Conservation (phyloP, 352 stramenopile genomes). For the Phytophthora kernoviae region DNA sequence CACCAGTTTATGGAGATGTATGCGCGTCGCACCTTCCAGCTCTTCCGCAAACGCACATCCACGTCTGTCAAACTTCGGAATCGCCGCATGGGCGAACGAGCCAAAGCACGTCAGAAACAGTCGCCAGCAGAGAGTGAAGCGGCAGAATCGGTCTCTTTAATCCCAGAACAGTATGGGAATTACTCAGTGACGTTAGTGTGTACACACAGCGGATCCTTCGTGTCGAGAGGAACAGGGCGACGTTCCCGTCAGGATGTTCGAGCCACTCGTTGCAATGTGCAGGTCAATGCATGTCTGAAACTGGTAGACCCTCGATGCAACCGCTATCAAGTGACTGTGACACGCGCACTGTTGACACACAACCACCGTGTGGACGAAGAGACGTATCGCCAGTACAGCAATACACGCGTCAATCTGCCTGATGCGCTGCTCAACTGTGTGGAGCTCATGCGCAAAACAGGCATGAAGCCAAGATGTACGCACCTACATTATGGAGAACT, state of each 20-base stretch:
- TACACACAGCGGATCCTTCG: constrained; percentile 41
- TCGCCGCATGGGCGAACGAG: constrained; percentile 26
- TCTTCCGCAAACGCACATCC: constrained; percentile 48
- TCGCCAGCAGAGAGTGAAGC: neutral
- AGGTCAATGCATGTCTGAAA: constrained; percentile 45
- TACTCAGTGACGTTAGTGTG: constrained; percentile 47
- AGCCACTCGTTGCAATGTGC: constrained; percentile 34
- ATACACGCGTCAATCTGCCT: constrained; percentile 33
- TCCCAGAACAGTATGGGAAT: constrained; percentile 39
- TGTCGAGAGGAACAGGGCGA: constrained; percentile 34
- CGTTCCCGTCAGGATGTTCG: constrained; percentile 38
- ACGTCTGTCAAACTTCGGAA: constrained; percentile 42
- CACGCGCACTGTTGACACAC: constrained; percentile 33
- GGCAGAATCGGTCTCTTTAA: constrained; percentile 17
- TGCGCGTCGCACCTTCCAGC: constrained; percentile 33
- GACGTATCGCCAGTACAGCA: constrained; percentile 43
- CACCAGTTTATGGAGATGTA: constrained; percentile 36
- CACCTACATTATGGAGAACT: constrained; percentile 38
- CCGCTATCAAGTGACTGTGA: constrained; percentile 36
- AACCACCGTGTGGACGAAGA: constrained; percentile 41
- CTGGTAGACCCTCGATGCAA: constrained; percentile 29
- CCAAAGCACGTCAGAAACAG: constrained; percentile 5
- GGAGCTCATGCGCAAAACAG: constrained; percentile 42
- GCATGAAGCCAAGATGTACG: constrained; percentile 38
- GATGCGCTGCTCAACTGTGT: constrained; percentile 34